phyloP scores from a whole-genome alignment of 2,329 filamentous ascomycete species.

The Pseudogymnoascus sp. region DNA sequence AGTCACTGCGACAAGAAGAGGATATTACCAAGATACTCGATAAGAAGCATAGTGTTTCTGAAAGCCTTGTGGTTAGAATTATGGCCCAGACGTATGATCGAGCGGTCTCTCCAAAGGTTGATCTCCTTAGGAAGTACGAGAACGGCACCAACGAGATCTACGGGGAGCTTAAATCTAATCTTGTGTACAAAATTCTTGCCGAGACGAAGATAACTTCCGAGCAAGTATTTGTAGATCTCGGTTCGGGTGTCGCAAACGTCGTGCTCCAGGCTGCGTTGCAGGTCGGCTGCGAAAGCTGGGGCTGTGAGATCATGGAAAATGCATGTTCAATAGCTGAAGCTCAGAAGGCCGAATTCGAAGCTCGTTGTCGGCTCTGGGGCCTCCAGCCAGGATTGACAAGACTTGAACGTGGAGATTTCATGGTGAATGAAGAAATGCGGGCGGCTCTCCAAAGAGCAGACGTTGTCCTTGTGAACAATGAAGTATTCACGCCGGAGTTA shows the following conservation, averaged over 20 bases:
- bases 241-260: conserved; percentile 93
- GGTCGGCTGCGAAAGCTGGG: conserved; percentile 89
- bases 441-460: conserved; percentile 74
- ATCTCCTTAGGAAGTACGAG: conserved; percentile 74
- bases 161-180: conserved; percentile 79
- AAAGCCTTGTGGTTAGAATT: conserved; percentile 70
- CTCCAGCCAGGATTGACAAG: conserved; percentile 70
- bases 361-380: conserved; percentile 86
- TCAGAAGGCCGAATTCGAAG: conserved; percentile 74
- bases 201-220: conserved; percentile 68
- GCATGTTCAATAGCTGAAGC: conserved; percentile 73
- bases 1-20: conserved; percentile 57
- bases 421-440: conserved; percentile 61
- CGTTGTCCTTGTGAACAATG: conserved; percentile 96
- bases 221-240: conserved; percentile 87
- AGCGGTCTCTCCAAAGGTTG: conserved; percentile 82
- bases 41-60: conserved; percentile 57
- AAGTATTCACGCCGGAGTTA: conserved; percentile 81
- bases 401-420: conserved; percentile 77
- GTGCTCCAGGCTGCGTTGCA: conserved; percentile 89
- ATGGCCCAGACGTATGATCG: conserved; percentile 83
- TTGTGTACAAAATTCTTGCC: conserved; percentile 74
- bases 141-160: conserved; percentile 92
- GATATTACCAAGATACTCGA: conserved; percentile 66
- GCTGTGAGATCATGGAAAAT: conserved; percentile 92